These are phyloP conservation scores for Aureobasidium zeae DNA, from an alignment of 2,329 filamentous ascomycete genomes.

Conservation along the genomic window DNA sequence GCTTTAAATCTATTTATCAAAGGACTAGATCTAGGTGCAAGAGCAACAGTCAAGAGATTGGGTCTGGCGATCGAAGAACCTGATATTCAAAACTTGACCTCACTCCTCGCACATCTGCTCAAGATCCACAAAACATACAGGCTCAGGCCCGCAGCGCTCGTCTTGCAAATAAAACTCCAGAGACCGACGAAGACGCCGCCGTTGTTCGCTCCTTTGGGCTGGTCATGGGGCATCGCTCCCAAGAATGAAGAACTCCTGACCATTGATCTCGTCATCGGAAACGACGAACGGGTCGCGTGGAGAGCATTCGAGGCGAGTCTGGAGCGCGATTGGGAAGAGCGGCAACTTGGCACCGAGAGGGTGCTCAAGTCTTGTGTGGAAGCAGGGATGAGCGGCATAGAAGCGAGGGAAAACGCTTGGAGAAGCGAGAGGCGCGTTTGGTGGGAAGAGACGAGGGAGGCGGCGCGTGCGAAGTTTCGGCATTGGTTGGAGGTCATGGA, in stretches of 20 bases:
- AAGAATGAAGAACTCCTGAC: conserved; percentile 1
- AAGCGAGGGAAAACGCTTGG: conserved; percentile 2
- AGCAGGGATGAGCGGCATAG: conserved; percentile 9
- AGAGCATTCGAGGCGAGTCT: background rate
- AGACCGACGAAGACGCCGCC: conserved; percentile 1
- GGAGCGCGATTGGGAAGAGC: background rate
- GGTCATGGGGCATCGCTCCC: conserved; percentile 1
- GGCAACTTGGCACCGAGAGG: background rate
- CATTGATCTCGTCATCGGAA: background rate
- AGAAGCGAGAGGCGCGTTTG: conserved; percentile 1
- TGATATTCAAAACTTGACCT: background rate
- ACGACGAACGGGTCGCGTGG: background rate
- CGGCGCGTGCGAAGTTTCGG: background rate
- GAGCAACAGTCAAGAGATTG: background rate
- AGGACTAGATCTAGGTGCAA: background rate
- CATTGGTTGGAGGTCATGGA: background rate
- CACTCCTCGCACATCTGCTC: background rate
- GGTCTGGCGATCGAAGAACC: conserved; percentile 7
- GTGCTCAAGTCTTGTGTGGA: conserved; percentile 8
- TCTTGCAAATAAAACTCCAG: background rate
- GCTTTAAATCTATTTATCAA: background rate
- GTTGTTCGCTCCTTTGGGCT: background rate
- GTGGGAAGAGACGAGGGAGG: conserved; percentile 2
- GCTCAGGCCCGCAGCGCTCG: background rate
- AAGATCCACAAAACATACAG: background rate